Evolutionary conservation across 2,329 filamentous ascomycete genomes (phyloP).

Genomic region (Trichophyton mentagrophytes): DNA sequence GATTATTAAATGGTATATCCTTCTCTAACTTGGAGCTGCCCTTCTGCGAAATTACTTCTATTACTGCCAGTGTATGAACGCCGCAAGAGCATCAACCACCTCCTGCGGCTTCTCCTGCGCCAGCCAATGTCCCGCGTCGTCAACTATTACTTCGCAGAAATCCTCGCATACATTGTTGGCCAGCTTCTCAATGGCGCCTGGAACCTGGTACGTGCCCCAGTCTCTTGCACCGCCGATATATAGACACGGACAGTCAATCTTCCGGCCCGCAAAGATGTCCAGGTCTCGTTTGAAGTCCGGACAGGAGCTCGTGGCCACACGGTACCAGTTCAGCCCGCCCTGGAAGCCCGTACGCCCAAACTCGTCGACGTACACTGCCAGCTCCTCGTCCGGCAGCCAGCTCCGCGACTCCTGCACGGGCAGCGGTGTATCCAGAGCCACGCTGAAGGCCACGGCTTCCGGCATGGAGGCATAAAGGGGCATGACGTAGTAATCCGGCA

Average conservation of each 20-base stretch:
- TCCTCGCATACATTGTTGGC: slow-evolving; percentile 36
- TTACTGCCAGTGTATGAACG: slow-evolving; percentile 23
- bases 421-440: slow-evolving; percentile 34
- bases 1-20: background rate
- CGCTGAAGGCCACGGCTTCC: slow-evolving; percentile 42
- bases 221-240: slow-evolving; percentile 52
- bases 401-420: slow-evolving; percentile 27
- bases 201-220: slow-evolving; percentile 57
- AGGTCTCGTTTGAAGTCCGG: slow-evolving; percentile 38
- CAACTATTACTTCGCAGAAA: slow-evolving; percentile 43
- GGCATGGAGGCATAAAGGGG: slow-evolving; percentile 46
- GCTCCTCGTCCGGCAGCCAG: slow-evolving; percentile 48
- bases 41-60: background rate
- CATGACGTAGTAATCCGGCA: slow-evolving; percentile 61
- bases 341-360: slow-evolving; percentile 52
- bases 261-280: slow-evolving; percentile 46
- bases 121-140: slow-evolving; percentile 56
- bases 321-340: slow-evolving; percentile 56
- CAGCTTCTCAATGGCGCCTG: slow-evolving; percentile 49
- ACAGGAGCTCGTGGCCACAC: slow-evolving; percentile 42
- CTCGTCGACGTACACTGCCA: slow-evolving; percentile 49
- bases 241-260: slow-evolving; percentile 47
- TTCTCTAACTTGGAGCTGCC: no score
- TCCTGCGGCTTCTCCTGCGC: slow-evolving; percentile 52
- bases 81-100: slow-evolving; percentile 38